Percentiles rank a stretch among this genome's conserved stretches.
These are phyloP conservation scores for Naganishia sp. DNA, from an alignment of 1,284 basidiomycete species.

Conservation along the genomic window DNA sequence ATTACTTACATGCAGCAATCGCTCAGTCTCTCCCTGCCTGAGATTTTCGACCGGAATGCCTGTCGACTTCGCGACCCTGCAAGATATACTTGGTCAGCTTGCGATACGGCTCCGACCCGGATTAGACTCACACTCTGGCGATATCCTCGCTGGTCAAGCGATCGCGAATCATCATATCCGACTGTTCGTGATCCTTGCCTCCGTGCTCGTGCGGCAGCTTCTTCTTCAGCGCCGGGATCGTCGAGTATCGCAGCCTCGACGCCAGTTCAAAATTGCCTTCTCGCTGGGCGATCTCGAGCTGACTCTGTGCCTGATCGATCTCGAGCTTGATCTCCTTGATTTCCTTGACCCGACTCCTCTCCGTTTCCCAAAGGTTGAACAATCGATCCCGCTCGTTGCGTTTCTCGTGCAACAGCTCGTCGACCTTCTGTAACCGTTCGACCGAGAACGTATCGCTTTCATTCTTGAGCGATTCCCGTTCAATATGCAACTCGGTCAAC, in stretches of 20 bases:
- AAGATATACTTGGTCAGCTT: not conserved
- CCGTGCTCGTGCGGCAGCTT: constrained; percentile 73
- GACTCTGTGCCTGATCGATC: constrained; percentile 80
- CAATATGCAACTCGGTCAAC: constrained; percentile 84
- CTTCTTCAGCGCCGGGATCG: constrained; percentile 76
- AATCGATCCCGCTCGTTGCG: constrained; percentile 65
- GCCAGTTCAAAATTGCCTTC: constrained; percentile 80
- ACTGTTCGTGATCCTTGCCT: constrained; percentile 56
- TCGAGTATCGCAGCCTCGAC: constrained; percentile 75
- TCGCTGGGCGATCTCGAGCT: constrained; percentile 83
- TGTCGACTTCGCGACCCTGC: constrained; percentile 73
- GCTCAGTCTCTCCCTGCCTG: constrained; percentile 84
- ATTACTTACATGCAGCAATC: constrained; percentile 74
- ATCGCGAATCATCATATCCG: constrained; percentile 70
- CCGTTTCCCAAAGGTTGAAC: constrained; percentile 71
- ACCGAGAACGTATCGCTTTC: constrained; percentile 80
- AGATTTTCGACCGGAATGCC: constrained; percentile 89
- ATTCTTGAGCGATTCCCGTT: constrained; percentile 84
- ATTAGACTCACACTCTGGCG: constrained; percentile 63
- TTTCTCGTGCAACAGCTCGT: constrained; percentile 61
- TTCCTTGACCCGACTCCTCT: constrained; percentile 75
- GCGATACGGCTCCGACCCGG: not conserved
- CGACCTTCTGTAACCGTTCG: constrained; percentile 67
- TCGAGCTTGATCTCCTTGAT: constrained; percentile 61
- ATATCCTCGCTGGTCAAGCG: constrained; percentile 87